Evolutionary conservation across 345 rosid genomes (phyloP), one percentile per base, ranked within the genome.

Genomic region (Boechera stricta): DNA sequence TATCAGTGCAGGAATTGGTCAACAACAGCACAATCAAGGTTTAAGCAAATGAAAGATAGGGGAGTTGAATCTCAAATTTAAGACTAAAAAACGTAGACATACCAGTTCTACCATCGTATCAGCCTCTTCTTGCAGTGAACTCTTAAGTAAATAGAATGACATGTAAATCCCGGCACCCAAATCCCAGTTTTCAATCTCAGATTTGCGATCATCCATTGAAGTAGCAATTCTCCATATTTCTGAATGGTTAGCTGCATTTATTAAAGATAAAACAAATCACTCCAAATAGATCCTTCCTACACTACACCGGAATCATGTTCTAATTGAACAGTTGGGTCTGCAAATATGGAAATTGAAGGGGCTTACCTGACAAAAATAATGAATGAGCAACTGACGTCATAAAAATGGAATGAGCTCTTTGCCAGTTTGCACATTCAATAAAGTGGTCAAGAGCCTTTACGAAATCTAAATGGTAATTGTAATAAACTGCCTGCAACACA

Each of bases 151-250:
- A 82, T 91, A 92, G 77, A 88, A 92, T n/a, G 90, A 84, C 64
- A 91, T 77, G 78, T 89, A 91, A 62, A 91, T 83, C 69, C 97
- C 96, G 57, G 94, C 97, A 81, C 98, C 98, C 78, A 95, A 84
- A 79, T 92, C 99, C 98, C 97, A 95, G 77, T 95, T 83, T 55
- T 87, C 97, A 84, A 95, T 92, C 84, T 92, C 97, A 74, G 94
- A 91, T 86, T 92, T 92, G 77, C 91, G 84, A 69, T 81, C 86
- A 85, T 92, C 98, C 98, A 92, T 92, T 64, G 82, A 81, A 32
- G 89, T 86, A 52, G 90, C 91, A 61, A 92, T 84, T 65, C 87
- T 86, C 96, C 94, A 90, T 69, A 90, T 79, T 69, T 92, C 96
- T 5, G 94, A 84, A 74, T 88, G 87, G 65, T 88, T 77, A 59